A percentile compares a stretch with the other conserved stretches of the same genome.
Conservation (phyloP, 768 basidiomycete species). For the Boletus coccyginus region DNA sequence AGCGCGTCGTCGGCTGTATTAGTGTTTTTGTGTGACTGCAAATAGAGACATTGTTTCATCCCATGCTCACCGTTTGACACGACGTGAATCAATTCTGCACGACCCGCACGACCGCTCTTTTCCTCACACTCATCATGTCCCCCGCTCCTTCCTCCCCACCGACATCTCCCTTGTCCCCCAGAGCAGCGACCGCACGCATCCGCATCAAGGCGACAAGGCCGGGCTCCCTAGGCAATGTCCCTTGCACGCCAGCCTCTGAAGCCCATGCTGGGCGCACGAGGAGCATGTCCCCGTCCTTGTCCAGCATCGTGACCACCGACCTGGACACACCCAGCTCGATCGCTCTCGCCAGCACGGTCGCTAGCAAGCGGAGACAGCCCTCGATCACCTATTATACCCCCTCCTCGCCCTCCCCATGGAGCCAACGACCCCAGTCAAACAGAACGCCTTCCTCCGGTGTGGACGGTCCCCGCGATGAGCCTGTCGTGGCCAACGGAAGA, state of each 20-base stretch:
- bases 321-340: background rate
- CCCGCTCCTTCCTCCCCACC: slow-evolving; percentile 16
- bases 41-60: slow-evolving; percentile 7
- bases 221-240: background rate
- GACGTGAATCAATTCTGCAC: slow-evolving; percentile 5
- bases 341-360: background rate
- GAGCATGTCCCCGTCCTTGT: slow-evolving; percentile 3
- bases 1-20: slow-evolving; percentile 11
- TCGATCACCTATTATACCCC: slow-evolving; percentile 31
- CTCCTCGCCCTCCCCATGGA: slow-evolving; percentile 25
- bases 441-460: slow-evolving; percentile 2
- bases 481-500: slow-evolving; percentile 2
- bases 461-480: background rate
- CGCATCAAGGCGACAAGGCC: slow-evolving; percentile 14
- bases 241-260: background rate
- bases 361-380: slow-evolving; percentile 22
- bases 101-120: background rate
- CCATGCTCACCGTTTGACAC: slow-evolving; percentile 1
- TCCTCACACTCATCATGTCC: background rate
- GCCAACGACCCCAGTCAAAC: slow-evolving; percentile 3
- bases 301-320: background rate
- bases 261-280: background rate
- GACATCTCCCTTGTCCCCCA: slow-evolving; percentile 16
- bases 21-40: slow-evolving; percentile 1
- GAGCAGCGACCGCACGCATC: slow-evolving; percentile 6